Evolutionary conservation across 2,329 filamentous ascomycete species (phyloP).

Genomic region (Colletotrichum lindemuthianum): DNA sequence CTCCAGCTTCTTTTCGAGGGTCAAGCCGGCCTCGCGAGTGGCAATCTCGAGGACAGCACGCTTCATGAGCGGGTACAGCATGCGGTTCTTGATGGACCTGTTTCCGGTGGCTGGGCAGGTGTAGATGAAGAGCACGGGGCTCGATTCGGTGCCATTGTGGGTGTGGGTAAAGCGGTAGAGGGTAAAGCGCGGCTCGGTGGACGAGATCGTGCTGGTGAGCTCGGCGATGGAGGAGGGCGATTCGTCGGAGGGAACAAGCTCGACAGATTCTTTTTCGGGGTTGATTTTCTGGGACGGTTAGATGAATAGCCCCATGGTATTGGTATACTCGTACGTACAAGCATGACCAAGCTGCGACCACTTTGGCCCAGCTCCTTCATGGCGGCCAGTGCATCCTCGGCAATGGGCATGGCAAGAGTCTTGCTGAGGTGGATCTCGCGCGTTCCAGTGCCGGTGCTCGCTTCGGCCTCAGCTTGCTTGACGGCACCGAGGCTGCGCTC

Average conservation of each 20-base stretch:
- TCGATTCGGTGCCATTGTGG: conserved; percentile 60
- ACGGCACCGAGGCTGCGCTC: conserved; percentile 77
- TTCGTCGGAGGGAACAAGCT: conserved; percentile 67
- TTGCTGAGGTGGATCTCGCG: conserved; percentile 69
- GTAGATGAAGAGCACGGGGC: conserved; percentile 81
- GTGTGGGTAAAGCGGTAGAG: conserved; percentile 77
- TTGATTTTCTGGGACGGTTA: conserved; percentile 71
- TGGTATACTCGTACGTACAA: conserved; percentile 56
- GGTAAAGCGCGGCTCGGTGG: conserved; percentile 77
- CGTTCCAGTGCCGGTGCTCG: conserved; percentile 72
- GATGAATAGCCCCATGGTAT: background rate
- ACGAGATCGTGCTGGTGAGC: conserved; percentile 69
- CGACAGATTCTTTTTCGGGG: conserved; percentile 73
- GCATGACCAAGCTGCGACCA: conserved; percentile 67
- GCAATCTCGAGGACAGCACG: conserved; percentile 74
- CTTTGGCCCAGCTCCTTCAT: conserved; percentile 66
- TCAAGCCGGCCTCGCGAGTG: conserved; percentile 71
- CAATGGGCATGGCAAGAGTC: conserved; percentile 66
- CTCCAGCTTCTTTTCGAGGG: conserved; percentile 76
- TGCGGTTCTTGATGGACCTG: conserved; percentile 82
- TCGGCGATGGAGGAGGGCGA: conserved; percentile 65
- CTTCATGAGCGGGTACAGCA: conserved; percentile 83
- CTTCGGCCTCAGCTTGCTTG: conserved; percentile 78
- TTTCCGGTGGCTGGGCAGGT: conserved; percentile 77
- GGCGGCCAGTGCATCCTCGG: conserved; percentile 71